phyloP scores from a whole-genome alignment of 164 flowering plant species.

The Berberis vulgaris region DNA sequence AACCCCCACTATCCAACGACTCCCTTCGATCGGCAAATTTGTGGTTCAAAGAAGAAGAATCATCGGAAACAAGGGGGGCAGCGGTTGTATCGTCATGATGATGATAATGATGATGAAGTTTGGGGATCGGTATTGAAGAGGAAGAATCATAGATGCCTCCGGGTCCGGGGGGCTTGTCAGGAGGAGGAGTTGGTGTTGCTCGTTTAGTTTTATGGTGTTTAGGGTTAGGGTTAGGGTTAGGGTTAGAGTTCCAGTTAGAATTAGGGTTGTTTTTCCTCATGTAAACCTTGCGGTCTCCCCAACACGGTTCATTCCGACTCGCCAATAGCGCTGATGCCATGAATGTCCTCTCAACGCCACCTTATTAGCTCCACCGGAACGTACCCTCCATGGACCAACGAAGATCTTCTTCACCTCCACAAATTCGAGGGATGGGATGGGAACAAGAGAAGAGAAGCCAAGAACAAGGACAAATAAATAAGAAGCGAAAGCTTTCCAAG shows the following conservation, averaged over 20 bases:
- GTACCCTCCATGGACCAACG: too few relatives aligned
- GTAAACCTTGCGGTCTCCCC: slow-evolving; percentile 30
- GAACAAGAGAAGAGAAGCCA: too few relatives aligned
- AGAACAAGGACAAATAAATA: too few relatives aligned
- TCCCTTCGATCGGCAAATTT: slow-evolving; percentile 1
- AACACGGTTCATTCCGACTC: slow-evolving; percentile 25
- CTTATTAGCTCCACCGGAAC: not conserved
- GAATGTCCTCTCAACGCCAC: not conserved
- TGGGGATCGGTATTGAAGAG: not conserved
- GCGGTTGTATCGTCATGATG: not conserved
- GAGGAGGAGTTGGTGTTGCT: not conserved
- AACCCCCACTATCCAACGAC: not conserved
- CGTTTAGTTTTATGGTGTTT: slow-evolving; percentile 9
- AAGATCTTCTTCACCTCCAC: not conserved
- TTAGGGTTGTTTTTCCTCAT: slow-evolving; percentile 31
- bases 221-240: slow-evolving; percentile 21
- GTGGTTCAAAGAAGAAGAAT: slow-evolving; percentile 8
- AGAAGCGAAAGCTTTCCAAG: too few relatives aligned
- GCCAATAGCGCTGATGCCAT: slow-evolving; percentile 38
- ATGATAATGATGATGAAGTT: not conserved
- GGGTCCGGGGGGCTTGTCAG: not conserved
- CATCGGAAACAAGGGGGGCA: slow-evolving; percentile 9
- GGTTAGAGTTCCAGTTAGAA: slow-evolving; percentile 17
- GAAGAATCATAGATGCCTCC: too few relatives aligned
- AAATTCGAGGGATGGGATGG: too few relatives aligned